These are phyloP conservation scores for Myotisia sp. DNA, from an alignment of 2,329 filamentous ascomycete species.

Conservation along the genomic window DNA sequence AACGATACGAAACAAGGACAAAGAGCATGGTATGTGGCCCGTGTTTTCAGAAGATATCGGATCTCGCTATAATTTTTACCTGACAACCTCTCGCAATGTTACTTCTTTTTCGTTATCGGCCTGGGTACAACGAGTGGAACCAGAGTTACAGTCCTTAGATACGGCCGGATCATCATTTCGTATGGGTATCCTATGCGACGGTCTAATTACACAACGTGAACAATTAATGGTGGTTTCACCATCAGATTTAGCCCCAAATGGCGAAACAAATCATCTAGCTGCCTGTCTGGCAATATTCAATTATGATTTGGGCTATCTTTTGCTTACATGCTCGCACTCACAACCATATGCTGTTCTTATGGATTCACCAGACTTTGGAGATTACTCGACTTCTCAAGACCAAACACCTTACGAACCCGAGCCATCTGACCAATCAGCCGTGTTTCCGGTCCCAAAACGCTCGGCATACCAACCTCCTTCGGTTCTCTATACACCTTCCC, in stretches of 20 bases:
- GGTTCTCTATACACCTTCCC: constrained; percentile 26
- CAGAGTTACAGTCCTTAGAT: constrained; percentile 40
- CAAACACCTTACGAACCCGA: constrained; percentile 17
- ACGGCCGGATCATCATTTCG: constrained; percentile 42
- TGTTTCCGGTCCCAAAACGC: constrained; percentile 21
- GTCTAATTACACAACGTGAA: constrained; percentile 36
- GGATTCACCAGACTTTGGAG: constrained; percentile 32
- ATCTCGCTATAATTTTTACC: constrained; percentile 45
- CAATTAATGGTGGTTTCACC: constrained; percentile 26
- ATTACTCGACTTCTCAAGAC: constrained; percentile 18
- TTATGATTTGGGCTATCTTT: constrained; percentile 43
- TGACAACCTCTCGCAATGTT: constrained; percentile 41
- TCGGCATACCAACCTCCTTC: constrained; percentile 31
- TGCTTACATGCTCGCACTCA: constrained; percentile 37
- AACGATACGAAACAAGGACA: constrained; percentile 21
- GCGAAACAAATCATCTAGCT: constrained; percentile 26
- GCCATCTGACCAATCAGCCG: constrained; percentile 13
- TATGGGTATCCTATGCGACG: constrained; percentile 41
- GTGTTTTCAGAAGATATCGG: constrained; percentile 42
- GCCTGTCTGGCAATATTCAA: constrained; percentile 41
- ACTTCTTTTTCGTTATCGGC: constrained; percentile 41
- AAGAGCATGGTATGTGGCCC: constrained; percentile 30
- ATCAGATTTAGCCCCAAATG: constrained; percentile 12
- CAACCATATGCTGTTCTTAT: constrained; percentile 39
- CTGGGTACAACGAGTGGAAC: constrained; percentile 44